phyloP scores from a whole-genome alignment of 331 rosid species.

The Rosa hybrid region DNA sequence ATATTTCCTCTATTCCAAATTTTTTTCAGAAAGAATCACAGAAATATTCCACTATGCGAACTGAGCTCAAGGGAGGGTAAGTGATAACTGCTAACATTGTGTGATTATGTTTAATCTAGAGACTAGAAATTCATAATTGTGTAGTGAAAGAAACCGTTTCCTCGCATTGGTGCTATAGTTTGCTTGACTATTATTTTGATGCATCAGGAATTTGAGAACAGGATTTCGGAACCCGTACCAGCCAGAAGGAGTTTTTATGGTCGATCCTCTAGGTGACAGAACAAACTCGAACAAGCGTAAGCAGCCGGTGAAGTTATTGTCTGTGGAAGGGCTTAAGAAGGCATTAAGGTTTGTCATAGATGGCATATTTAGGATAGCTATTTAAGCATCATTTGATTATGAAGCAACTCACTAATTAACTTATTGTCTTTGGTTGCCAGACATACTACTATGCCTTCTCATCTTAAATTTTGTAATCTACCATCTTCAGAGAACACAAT shows the following conservation, averaged over 20 bases:
- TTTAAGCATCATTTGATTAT: background rate
- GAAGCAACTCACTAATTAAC: background rate
- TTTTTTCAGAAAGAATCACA: conserved; percentile 65
- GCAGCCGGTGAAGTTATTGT: conserved; percentile 62
- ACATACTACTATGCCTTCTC: background rate
- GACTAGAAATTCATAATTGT: conserved; percentile 6
- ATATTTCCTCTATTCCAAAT: conserved; percentile 11
- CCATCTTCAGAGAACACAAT: background rate
- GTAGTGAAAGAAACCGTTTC: conserved; percentile 13
- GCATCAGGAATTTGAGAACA: conserved; percentile 70
- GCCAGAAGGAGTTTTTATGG: conserved; percentile 82
- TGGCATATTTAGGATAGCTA: background rate
- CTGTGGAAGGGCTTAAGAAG: conserved; percentile 77
- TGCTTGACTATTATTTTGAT: conserved; percentile 6
- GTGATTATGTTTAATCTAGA: background rate
- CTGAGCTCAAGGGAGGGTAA: conserved; percentile 96
- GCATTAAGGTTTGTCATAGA: conserved; percentile 72
- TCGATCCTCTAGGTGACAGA: conserved; percentile 62
- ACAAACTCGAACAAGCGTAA: conserved; percentile 44
- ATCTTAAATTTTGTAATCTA: background rate
- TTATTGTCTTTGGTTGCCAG: background rate
- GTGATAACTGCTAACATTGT: conserved; percentile 29
- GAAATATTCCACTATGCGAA: conserved; percentile 66
- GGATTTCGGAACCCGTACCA: conserved; percentile 58
- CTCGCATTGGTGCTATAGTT: background rate